phyloP scores from a whole-genome alignment of 192 early-diverging fungal species.

The Coemansia sp. region DNA sequence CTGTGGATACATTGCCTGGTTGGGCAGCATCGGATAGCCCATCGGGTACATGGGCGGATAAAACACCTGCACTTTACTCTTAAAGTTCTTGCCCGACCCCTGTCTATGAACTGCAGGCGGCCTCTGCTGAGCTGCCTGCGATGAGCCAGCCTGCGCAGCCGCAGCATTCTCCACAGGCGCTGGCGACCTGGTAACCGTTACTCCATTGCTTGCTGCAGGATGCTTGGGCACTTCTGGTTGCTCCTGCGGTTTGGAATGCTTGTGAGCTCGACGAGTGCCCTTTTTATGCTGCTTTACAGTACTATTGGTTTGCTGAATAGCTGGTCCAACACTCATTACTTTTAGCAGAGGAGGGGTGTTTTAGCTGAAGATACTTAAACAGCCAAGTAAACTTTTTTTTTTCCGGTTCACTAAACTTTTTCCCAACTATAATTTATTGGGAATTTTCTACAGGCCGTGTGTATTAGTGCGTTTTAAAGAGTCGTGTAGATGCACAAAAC shows the following conservation, averaged over 20 bases:
- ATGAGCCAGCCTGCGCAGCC: background rate
- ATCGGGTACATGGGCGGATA: conserved; percentile 24
- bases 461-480: too few relatives aligned
- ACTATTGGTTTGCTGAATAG: background rate
- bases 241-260: background rate
- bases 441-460: too few relatives aligned
- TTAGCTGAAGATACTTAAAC: too few relatives aligned
- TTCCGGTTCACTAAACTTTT: too few relatives aligned
- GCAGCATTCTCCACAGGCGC: background rate
- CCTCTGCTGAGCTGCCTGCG: background rate
- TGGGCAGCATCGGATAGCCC: conserved; percentile 28
- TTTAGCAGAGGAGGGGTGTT: too few relatives aligned
- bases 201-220: background rate
- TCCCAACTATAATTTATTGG: too few relatives aligned
- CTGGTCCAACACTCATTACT: too few relatives aligned
- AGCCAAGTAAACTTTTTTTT: too few relatives aligned
- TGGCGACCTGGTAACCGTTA: background rate
- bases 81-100: background rate
- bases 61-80: background rate
- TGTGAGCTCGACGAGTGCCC: background rate
- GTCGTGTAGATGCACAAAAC: too few relatives aligned
- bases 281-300: background rate
- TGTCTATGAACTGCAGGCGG: background rate
- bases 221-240: background rate
- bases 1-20: conserved; percentile 25